Conservation (phyloP, 371 early-diverging fungal species). For the Funneliformis caledonium region DNA sequence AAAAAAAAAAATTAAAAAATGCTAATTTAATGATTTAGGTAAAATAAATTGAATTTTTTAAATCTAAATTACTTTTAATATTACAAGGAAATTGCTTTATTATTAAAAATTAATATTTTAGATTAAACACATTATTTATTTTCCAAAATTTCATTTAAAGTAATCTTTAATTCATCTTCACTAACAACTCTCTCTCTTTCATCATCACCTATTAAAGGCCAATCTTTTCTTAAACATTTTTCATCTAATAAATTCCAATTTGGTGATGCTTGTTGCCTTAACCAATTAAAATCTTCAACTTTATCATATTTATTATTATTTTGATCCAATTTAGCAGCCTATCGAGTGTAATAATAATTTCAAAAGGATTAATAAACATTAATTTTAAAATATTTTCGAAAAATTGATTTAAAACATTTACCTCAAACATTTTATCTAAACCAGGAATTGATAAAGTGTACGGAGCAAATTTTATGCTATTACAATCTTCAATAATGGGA, state of each 20-base stretch:
- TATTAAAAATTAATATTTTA: not conserved
- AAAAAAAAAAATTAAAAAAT: too few species aligned
- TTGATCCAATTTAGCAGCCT: constrained; percentile 48
- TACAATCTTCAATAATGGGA: constrained; percentile 84
- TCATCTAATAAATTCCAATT: constrained; percentile 62
- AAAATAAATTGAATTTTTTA: too few species aligned
- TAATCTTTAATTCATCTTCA: not conserved
- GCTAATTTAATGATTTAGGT: too few species aligned
- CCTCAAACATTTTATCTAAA: constrained; percentile 43
- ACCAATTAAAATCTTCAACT: constrained; percentile 89
- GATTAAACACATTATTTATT: too few species aligned
- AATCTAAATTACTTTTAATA: too few species aligned
- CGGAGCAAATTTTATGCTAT: constrained; percentile 61
- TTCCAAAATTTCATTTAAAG: constrained; percentile 1
- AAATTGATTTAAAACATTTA: constrained; percentile 20
- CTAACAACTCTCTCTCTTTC: not conserved
- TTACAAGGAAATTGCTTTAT: too few species aligned
- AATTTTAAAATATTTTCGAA: not conserved
- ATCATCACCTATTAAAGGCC: constrained; percentile 18
- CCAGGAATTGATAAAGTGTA: constrained; percentile 47
- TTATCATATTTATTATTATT: constrained; percentile 56
- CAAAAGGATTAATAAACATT: not conserved
- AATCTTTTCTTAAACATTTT: constrained; percentile 18
- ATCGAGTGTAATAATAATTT: not conserved
- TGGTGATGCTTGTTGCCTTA: constrained; percentile 75